phyloP scores from a whole-genome alignment of 208 protist species.

The Leishmania major region DNA sequence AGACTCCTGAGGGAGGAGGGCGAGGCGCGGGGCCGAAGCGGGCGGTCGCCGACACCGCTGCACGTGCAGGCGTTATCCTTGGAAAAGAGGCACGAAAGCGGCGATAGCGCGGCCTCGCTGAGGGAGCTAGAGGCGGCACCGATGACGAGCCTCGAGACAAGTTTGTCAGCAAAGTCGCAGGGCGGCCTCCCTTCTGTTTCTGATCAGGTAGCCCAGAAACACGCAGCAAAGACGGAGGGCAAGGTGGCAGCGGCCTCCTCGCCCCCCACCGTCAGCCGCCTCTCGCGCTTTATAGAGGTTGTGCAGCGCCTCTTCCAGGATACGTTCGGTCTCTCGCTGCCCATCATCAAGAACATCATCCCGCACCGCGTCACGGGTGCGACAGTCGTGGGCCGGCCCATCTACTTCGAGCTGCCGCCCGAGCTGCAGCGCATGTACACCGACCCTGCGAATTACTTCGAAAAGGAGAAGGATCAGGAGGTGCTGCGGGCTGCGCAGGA shows the following conservation, averaged over 20 bases:
- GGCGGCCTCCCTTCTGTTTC: neutral
- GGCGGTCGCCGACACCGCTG: neutral
- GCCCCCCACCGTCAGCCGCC: neutral
- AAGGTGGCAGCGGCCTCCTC: neutral
- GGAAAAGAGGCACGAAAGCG: neutral
- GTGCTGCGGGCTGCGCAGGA: conserved; percentile 38
- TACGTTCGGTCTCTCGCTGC: conserved; percentile 58
- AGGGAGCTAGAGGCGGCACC: neutral
- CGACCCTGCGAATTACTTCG: conserved; percentile 29
- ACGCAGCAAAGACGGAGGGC: neutral
- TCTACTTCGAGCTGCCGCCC: conserved; percentile 41
- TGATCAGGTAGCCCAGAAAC: neutral
- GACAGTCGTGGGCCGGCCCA: conserved; percentile 54
- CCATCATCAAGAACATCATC: conserved; percentile 53
- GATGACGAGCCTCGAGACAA: neutral
- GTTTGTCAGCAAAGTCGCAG: neutral
- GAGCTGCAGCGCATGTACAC: conserved; percentile 40
- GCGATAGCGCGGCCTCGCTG: neutral
- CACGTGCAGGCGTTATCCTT: neutral
- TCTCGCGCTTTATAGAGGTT: conserved; percentile 17
- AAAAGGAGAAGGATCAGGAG: conserved; percentile 29
- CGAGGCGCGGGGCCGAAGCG: conserved; percentile 6
- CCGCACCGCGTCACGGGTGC: conserved; percentile 39
- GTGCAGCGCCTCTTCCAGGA: conserved; percentile 47
- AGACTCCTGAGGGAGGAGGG: conserved; percentile 16